Evolutionary conservation across 768 basidiomycete species (phyloP), one percentile per base, ranked within the genome.

Genomic region (Leccinellum luteum): DNA sequence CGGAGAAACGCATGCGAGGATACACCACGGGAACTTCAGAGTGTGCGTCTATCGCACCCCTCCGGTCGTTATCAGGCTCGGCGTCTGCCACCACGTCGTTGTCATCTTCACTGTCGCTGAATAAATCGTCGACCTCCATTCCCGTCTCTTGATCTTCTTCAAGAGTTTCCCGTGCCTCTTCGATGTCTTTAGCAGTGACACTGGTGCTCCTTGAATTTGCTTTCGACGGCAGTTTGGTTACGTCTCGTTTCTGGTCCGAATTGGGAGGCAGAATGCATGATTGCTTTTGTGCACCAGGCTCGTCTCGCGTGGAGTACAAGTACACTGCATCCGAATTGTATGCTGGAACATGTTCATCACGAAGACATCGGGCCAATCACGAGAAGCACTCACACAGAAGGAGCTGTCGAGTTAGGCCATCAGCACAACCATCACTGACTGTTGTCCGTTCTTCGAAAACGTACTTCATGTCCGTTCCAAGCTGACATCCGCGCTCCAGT

Each of bases 261-360:
- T 78, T 66, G 15, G 75, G 57, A 13, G 70, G 52, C 27, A 76
- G 59, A 38, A 76, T 62, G n/a, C 64, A 49, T 28, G 63, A 60
- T 47, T 30, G 67, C 34, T n/a, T 61, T 51, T 35, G 62, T 61
- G 41, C 52, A 34, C 59, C 71, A 7, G 86, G 79, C 15, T 86
- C 80, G 62, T 92, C 90, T 51, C 75, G 75, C 7, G 87, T 89
- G 5, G 89, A 90, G 64, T 83, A 93, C 31, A 90, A 67, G 69
- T 90, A 89, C 27, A 87, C 81, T 6, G 78, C 85, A 70, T 92
- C 90, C 14, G 78, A 79, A 63, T 83, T 87, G 65, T 86, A 92
- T 31, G 89, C 91, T 91, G 64, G 32, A 60, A 48, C 58, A 54
- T 57, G 52, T 27, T 56, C 9, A 21, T 56, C 50, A 51, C 27